phyloP scores from a whole-genome alignment of 1,284 basidiomycete genomes.

The Pholiota adiposa region DNA sequence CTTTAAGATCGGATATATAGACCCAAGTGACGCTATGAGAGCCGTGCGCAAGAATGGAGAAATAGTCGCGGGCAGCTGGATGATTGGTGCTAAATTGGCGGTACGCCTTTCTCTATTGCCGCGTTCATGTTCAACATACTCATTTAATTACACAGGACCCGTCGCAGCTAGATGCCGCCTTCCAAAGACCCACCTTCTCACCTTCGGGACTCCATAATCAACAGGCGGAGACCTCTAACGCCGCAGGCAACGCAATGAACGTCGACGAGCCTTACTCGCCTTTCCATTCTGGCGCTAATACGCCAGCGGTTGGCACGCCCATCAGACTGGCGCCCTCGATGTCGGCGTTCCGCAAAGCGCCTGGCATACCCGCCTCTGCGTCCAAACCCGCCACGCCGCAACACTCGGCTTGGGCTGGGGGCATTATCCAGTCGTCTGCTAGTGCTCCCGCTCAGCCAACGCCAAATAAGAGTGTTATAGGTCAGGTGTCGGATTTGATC shows the following conservation, averaged over 20 bases:
- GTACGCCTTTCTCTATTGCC: slow-evolving; percentile 46
- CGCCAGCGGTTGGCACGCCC: slow-evolving; percentile 60
- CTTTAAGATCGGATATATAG: slow-evolving; percentile 72
- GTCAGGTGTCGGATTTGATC: slow-evolving; percentile 9
- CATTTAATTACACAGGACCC: slow-evolving; percentile 50
- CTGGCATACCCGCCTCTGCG: slow-evolving; percentile 6
- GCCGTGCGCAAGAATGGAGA: slow-evolving; percentile 82
- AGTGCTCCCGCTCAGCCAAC: slow-evolving; percentile 5
- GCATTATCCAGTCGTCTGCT: background rate
- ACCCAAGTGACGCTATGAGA: slow-evolving; percentile 71
- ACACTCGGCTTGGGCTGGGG: slow-evolving; percentile 6
- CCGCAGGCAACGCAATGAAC: slow-evolving; percentile 43
- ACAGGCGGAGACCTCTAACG: slow-evolving; percentile 13
- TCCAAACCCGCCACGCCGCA: slow-evolving; percentile 11
- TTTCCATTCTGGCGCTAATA: slow-evolving; percentile 27
- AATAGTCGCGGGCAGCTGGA: slow-evolving; percentile 71
- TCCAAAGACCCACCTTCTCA: slow-evolving; percentile 37
- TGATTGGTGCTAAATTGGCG: slow-evolving; percentile 83
- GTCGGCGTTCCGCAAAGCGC: slow-evolving; percentile 54
- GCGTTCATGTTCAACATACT: slow-evolving; percentile 4
- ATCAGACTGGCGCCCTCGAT: slow-evolving; percentile 70
- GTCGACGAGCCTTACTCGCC: slow-evolving; percentile 45
- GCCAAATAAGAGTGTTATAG: slow-evolving; percentile 9
- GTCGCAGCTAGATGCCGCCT: slow-evolving; percentile 57
- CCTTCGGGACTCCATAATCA: slow-evolving; percentile 24